phyloP scores from a whole-genome alignment of 2,329 filamentous ascomycete species.

The Alternaria brassicicola region DNA sequence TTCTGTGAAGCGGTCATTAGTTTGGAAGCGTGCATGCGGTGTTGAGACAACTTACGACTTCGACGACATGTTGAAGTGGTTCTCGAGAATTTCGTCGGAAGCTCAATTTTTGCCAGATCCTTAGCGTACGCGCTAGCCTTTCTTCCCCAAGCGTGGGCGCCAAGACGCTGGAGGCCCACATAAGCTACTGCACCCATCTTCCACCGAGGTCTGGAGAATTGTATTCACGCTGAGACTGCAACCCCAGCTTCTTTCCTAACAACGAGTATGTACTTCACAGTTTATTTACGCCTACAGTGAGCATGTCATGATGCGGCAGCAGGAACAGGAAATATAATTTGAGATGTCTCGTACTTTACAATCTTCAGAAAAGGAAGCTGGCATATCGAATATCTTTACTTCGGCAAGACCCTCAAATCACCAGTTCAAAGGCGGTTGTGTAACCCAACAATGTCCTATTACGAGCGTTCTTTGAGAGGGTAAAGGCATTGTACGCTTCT shows the following conservation, averaged over 20 bases:
- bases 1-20: constrained; percentile 60
- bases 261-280: neutral
- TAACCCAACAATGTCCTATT: neutral
- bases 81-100: constrained; percentile 57
- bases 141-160: neutral
- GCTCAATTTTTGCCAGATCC: constrained; percentile 21
- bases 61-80: constrained; percentile 46
- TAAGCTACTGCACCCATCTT: neutral
- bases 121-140: constrained; percentile 16
- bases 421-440: neutral
- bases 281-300: neutral
- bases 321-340: neutral
- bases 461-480: neutral
- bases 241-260: neutral
- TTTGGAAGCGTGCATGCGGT: constrained; percentile 57
- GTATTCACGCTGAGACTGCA: neutral
- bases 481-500: too few relatives aligned
- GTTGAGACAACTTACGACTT: constrained; percentile 62
- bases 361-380: neutral
- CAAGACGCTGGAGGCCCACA: neutral
- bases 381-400: neutral
- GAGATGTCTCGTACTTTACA: neutral
- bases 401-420: neutral
- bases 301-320: neutral
- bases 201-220: neutral